Percentiles rank a stretch among this genome's conserved stretches.
Conservation (phyloP, 306 rosid species). For the Castanospermum australe region DNA sequence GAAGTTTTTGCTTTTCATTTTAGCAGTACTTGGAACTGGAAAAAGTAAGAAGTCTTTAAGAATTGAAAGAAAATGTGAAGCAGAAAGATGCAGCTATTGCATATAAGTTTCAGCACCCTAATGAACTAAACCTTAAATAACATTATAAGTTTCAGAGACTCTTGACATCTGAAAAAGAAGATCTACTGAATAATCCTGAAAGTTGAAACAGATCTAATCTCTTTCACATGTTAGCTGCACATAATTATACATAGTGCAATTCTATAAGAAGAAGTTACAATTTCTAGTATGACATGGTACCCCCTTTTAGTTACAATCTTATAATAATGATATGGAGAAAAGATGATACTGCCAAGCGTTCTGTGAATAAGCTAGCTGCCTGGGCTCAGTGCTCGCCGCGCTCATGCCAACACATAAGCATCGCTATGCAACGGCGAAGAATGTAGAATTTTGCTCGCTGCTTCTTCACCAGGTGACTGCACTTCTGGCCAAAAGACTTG, state of each 20-base stretch:
- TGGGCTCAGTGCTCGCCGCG: constrained; percentile 45
- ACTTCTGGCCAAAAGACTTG: constrained; percentile 74
- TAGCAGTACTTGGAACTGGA: neutral
- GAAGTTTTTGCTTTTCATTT: neutral
- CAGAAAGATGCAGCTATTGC: neutral
- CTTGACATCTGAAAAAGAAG: constrained; percentile 39
- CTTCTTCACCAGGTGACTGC: constrained; percentile 80
- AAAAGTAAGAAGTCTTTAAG: neutral
- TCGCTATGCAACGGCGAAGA: constrained; percentile 79
- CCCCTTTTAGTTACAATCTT: constrained; percentile 22
- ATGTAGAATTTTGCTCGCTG: constrained; percentile 87
- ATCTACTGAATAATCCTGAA: constrained; percentile 27
- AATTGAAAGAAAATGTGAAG: constrained; percentile 7
- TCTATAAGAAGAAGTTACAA: constrained; percentile 20
- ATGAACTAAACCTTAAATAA: constrained; percentile 8
- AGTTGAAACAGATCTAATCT: constrained; percentile 44
- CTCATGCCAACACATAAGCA: constrained; percentile 84
- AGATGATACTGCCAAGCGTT: neutral
- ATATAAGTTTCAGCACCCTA: neutral
- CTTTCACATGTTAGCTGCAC: constrained; percentile 31
- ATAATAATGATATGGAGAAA: neutral
- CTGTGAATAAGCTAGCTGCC: neutral
- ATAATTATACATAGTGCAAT: constrained; percentile 23
- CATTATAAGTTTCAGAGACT: neutral
- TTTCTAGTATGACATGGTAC: constrained; percentile 18